phyloP scores from a whole-genome alignment of 164 flowering plant genomes.

The Pachysandra terminalis region DNA sequence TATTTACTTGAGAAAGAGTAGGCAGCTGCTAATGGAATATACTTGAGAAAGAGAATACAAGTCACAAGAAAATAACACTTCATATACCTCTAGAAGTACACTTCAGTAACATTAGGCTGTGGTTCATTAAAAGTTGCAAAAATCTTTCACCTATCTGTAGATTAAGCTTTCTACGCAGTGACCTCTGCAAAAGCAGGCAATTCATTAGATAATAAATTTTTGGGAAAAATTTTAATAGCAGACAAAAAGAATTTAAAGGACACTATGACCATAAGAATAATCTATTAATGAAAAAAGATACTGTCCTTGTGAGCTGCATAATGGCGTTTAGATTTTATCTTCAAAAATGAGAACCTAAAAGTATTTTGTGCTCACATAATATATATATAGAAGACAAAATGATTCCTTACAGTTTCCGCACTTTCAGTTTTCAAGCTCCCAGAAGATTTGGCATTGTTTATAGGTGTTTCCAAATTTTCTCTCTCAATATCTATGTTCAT shows the following conservation, averaged over 20 bases:
- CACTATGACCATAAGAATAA: background rate
- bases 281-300: background rate
- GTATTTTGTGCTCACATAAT: background rate
- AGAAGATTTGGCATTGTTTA: constrained; percentile 24
- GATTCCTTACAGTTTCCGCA: constrained; percentile 33
- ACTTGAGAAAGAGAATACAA: background rate
- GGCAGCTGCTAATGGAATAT: no score
- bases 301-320: background rate
- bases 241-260: background rate
- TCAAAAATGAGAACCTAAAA: background rate
- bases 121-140: constrained; percentile 36
- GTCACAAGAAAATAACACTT: background rate
- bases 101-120: constrained; percentile 30
- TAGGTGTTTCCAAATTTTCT: constrained; percentile 22
- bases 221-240: no score
- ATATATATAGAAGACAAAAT: background rate
- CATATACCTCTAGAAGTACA: constrained; percentile 40
- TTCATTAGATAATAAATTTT: no score
- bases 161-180: constrained; percentile 44
- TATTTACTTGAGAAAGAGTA: background rate
- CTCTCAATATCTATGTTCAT: constrained; percentile 39
- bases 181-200: constrained; percentile 39
- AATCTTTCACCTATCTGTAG: constrained; percentile 41
- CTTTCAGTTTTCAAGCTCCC: constrained; percentile 33
- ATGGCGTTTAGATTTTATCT: background rate